Evolutionary conservation across 2,329 filamentous ascomycete genomes (phyloP).

Genomic region (Nothopassalora personata): DNA sequence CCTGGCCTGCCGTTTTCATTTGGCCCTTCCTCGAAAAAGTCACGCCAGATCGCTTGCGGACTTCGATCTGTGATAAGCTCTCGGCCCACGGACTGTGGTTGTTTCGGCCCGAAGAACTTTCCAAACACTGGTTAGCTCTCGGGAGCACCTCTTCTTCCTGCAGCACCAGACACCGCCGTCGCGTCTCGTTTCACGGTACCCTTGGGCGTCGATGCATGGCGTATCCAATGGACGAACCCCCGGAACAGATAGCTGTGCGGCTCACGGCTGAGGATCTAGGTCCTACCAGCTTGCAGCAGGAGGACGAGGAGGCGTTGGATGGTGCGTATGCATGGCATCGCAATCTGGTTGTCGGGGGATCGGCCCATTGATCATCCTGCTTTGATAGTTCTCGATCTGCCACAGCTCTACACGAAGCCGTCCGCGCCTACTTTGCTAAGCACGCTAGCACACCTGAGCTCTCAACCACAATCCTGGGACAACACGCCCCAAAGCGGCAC

Average conservation of each 20-base stretch:
- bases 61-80: not conserved
- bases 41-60: not conserved
- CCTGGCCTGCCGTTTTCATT: not conserved
- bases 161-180: slow-evolving; percentile 1
- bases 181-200: not conserved
- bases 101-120: not conserved
- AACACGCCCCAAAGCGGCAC: slow-evolving; percentile 30
- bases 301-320: slow-evolving; percentile 29
- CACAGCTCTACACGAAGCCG: slow-evolving; percentile 76
- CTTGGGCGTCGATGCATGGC: not conserved
- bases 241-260: not conserved
- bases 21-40: not conserved
- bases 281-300: slow-evolving; percentile 5
- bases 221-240: not conserved
- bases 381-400: slow-evolving; percentile 61
- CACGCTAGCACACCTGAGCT: slow-evolving; percentile 61
- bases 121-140: not conserved
- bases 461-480: slow-evolving; percentile 66
- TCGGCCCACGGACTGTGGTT: not conserved
- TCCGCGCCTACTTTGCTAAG: slow-evolving; percentile 58
- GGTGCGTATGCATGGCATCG: slow-evolving; percentile 20
- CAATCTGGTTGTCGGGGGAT: not conserved
- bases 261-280: slow-evolving; percentile 12
- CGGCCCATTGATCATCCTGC: slow-evolving; percentile 5
- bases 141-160: not conserved